These are phyloP conservation scores for Rhynchosporium secalis DNA, from an alignment of 2,329 filamentous ascomycete genomes.

Conservation along the genomic window DNA sequence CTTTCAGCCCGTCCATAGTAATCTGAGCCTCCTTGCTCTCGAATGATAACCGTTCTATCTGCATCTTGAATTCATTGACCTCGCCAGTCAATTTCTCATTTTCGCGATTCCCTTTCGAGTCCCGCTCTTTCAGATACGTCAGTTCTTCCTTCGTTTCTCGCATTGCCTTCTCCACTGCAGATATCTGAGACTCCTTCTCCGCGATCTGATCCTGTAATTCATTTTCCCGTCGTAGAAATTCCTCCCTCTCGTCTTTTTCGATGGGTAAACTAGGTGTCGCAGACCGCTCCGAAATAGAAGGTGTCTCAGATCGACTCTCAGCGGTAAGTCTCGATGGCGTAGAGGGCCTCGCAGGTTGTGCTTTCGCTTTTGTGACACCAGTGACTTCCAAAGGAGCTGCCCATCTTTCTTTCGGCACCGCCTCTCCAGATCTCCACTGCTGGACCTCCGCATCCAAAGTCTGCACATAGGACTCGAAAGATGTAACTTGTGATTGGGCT, in stretches of 20 bases:
- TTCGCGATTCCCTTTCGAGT: constrained; percentile 79
- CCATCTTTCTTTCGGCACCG: constrained; percentile 88
- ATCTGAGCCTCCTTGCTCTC: constrained; percentile 97
- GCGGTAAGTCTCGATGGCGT: constrained; percentile 58
- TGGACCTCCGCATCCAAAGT: constrained; percentile 82
- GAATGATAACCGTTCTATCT: constrained; percentile 90
- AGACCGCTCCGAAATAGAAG: constrained; percentile 72
- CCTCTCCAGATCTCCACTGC: constrained; percentile 83
- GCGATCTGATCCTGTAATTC: constrained; percentile 95
- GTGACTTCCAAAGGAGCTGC: constrained; percentile 63
- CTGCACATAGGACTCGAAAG: constrained; percentile 83
- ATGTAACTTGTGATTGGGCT: constrained; percentile 84
- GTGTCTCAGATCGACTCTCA: constrained; percentile 64
- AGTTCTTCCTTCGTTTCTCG: constrained; percentile 86
- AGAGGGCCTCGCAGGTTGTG: constrained; percentile 52
- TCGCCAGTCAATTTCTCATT: constrained; percentile 86
- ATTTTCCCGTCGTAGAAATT: constrained; percentile 92
- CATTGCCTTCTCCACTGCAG: constrained; percentile 75
- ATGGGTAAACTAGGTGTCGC: constrained; percentile 84
- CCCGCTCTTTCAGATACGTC: constrained; percentile 79
- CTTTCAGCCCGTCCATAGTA: constrained; percentile 96
- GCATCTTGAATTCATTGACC: constrained; percentile 93
- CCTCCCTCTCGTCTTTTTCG: constrained; percentile 95
- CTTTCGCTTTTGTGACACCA: constrained; percentile 50
- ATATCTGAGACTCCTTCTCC: constrained; percentile 83